Evolutionary conservation across 495 filamentous ascomycete species (phyloP).

Genomic region (Penicillium alfredii): DNA sequence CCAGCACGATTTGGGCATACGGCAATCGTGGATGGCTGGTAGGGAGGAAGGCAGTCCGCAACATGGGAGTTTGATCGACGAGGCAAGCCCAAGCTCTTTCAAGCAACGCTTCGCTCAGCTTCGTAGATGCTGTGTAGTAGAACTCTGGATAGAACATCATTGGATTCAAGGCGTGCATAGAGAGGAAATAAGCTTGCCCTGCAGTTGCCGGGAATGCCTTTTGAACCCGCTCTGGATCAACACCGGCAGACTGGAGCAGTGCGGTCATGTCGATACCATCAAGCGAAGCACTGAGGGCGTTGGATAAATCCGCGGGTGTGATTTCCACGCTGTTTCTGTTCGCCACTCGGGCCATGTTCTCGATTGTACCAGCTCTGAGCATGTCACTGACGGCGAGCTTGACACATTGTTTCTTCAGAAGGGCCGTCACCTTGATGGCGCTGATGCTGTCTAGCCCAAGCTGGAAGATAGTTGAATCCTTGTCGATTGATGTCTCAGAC

Average conservation of each 20-base stretch:
- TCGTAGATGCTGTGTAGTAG: constrained; percentile 15
- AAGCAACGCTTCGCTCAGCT: constrained; percentile 13
- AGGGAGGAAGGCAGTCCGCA: constrained; percentile 28
- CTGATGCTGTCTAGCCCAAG: constrained; percentile 88
- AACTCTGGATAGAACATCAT: constrained; percentile 29
- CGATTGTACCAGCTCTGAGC: constrained; percentile 29
- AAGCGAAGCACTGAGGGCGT: constrained; percentile 13
- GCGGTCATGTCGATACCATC: constrained; percentile 11
- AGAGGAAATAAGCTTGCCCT: constrained; percentile 31
- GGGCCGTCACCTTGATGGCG: constrained; percentile 53
- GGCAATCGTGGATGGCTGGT: constrained; percentile 10
- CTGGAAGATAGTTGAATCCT: constrained; percentile 68
- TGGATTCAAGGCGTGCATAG: constrained; percentile 25
- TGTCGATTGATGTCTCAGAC: constrained; percentile 52
- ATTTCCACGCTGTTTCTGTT: constrained; percentile 10
- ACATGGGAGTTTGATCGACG: constrained; percentile 16
- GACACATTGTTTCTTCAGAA: constrained; percentile 28
- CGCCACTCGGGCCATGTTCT: constrained; percentile 22
- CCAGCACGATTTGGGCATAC: constrained; percentile 25
- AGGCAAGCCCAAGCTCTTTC: constrained; percentile 24
- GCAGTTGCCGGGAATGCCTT: constrained; percentile 23
- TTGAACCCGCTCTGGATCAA: constrained; percentile 14
- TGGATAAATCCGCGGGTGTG: constrained; percentile 6
- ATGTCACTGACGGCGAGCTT: constrained; percentile 30
- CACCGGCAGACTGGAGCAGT: constrained; percentile 14